Conservation (phyloP, 2,329 filamentous ascomycete species). For the Cladosporium sp. region DNA sequence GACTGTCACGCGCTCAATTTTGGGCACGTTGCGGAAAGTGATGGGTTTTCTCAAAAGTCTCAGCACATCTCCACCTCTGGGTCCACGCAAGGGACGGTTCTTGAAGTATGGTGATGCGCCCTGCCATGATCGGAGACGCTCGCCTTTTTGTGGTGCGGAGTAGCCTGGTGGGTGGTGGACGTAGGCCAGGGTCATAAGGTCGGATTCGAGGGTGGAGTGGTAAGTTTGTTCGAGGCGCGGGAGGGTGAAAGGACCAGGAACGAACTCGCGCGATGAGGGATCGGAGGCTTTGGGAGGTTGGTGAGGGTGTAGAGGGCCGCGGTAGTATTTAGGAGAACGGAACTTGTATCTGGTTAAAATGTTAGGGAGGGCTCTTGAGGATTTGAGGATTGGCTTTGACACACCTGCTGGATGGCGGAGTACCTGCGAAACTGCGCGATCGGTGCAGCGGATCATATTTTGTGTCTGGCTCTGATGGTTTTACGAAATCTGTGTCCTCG, state of each 20-base stretch:
- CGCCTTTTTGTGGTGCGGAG: constrained; percentile 50
- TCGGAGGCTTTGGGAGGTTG: constrained; percentile 84
- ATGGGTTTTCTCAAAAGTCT: constrained; percentile 63
- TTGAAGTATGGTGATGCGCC: constrained; percentile 91
- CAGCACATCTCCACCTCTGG: constrained; percentile 71
- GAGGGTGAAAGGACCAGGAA: constrained; percentile 84
- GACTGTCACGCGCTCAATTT: constrained; percentile 74
- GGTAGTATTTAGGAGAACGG: constrained; percentile 89
- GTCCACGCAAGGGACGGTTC: constrained; percentile 79
- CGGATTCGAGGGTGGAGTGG: constrained; percentile 76
- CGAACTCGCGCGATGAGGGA: constrained; percentile 79
- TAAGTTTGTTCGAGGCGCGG: constrained; percentile 88
- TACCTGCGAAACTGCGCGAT: constrained; percentile 38
- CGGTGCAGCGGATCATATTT: constrained; percentile 31
- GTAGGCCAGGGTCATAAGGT: constrained; percentile 86
- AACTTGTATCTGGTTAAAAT: constrained; percentile 68
- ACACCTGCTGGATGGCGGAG: constrained; percentile 52
- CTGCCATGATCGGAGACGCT: constrained; percentile 79
- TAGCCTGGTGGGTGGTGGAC: constrained; percentile 78
- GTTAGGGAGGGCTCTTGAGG: constrained; percentile 13
- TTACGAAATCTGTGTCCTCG: constrained; percentile 46
- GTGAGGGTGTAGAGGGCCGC: constrained; percentile 87
- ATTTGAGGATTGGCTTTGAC: neutral
- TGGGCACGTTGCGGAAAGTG: constrained; percentile 80
- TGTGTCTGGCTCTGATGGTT: constrained; percentile 13